Percentiles rank a stretch among this genome's conserved stretches.
These are phyloP conservation scores for Mycena filopes DNA, from an alignment of 768 basidiomycete genomes.

Conservation along the genomic window DNA sequence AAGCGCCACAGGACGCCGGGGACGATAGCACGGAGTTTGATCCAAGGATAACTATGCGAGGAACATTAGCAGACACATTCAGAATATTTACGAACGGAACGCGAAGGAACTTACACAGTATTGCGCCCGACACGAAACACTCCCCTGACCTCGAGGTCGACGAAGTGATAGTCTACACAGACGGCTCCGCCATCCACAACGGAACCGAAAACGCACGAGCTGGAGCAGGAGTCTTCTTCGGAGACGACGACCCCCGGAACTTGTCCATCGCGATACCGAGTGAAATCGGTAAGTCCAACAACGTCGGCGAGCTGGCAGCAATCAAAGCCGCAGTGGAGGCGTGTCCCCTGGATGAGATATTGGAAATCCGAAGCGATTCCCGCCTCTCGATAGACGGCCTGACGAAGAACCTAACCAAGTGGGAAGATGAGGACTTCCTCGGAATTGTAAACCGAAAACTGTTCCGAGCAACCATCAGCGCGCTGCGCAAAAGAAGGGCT, in stretches of 20 bases:
- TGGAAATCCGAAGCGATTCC: slow-evolving; percentile 4
- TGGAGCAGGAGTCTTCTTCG: no score
- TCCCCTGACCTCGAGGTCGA: no score
- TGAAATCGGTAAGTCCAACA: not conserved
- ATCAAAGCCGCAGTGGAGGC: slow-evolving; percentile 2
- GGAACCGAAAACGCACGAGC: no score
- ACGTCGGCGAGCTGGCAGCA: slow-evolving; percentile 6
- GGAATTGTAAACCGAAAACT: not conserved
- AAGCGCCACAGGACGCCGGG: not conserved
- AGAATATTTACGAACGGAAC: no score
- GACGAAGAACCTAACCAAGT: not conserved
- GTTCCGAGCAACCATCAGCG: not conserved
- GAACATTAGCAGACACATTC: no score
- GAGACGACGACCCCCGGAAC: no score
- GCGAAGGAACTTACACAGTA: no score
- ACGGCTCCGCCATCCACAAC: no score
- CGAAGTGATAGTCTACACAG: no score
- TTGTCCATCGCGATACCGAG: no score
- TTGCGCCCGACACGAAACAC: no score
- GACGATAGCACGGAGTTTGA: not conserved
- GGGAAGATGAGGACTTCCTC: not conserved
- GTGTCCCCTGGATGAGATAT: not conserved
- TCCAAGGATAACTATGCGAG: not conserved
- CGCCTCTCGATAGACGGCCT: not conserved
- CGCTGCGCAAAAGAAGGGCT: not conserved